Evolutionary conservation across 208 protist species (phyloP).

Genomic region (Leishmania tropica): DNA sequence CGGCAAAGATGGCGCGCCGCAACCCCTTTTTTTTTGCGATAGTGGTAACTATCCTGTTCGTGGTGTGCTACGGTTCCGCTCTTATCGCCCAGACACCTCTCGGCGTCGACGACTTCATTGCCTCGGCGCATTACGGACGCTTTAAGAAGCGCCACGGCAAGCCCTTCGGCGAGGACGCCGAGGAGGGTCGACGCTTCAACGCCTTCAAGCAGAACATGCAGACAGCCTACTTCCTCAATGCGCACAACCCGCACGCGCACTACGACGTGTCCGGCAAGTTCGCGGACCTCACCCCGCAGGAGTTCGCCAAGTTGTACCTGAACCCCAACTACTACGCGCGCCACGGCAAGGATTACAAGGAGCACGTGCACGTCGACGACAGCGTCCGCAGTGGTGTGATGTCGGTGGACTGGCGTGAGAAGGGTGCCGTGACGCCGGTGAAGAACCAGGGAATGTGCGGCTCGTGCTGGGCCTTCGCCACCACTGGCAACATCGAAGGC

Average conservation of each 20-base stretch:
- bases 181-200: constrained; percentile 51
- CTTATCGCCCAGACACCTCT: constrained; percentile 2
- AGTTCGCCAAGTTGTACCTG: constrained; percentile 50
- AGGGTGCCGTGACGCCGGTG: constrained; percentile 90
- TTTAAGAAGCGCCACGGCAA: constrained; percentile 80
- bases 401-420: constrained; percentile 82
- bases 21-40: constrained; percentile 24
- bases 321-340: constrained; percentile 26
- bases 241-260: constrained; percentile 65
- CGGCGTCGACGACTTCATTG: constrained; percentile 8
- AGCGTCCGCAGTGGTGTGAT: constrained; percentile 1
- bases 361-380: constrained; percentile 11
- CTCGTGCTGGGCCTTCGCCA: constrained; percentile 97
- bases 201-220: constrained; percentile 74
- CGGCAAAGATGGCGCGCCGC: constrained; percentile 18
- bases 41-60: constrained; percentile 20
- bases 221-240: constrained; percentile 28
- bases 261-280: constrained; percentile 50
- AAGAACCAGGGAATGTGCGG: constrained; percentile 97
- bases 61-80: constrained; percentile 9
- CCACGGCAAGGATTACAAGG: constrained; percentile 10
- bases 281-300: constrained; percentile 52
- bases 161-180: constrained; percentile 52
- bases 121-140: constrained; percentile 41
- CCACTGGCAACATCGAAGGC: constrained; percentile 93